These are phyloP conservation scores for Sphagnum tenellum DNA, from an alignment of 225 moss, liverwort and hornwort species.

Conservation along the genomic window DNA sequence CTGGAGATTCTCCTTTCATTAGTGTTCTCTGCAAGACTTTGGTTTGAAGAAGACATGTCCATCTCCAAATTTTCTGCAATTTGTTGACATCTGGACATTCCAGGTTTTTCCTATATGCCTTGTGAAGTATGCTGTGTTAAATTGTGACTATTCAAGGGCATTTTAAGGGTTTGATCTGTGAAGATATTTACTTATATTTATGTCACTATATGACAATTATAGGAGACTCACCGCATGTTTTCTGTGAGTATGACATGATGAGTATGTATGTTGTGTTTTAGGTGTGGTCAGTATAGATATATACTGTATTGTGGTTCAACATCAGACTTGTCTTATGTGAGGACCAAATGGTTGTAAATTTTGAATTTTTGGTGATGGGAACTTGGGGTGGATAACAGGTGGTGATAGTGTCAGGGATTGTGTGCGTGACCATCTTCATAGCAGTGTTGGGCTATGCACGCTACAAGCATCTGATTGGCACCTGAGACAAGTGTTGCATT, in stretches of 20 bases:
- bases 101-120: not conserved
- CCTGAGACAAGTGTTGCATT: constrained; percentile 16
- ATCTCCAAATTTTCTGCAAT: too few relatives aligned
- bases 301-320: not conserved
- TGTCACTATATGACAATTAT: not conserved
- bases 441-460: constrained; percentile 76
- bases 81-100: not conserved
- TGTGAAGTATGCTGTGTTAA: not conserved
- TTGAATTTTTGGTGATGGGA: not conserved
- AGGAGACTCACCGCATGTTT: not conserved
- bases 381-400: constrained; percentile 47
- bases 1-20: not conserved
- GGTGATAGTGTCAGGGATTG: constrained; percentile 33
- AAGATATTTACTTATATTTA: not conserved
- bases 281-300: not conserved
- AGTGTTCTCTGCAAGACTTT: not conserved
- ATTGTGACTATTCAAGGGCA: not conserved
- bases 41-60: too few relatives aligned
- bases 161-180: too few relatives aligned
- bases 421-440: constrained; percentile 44
- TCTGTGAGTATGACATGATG: not conserved
- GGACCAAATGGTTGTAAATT: too few relatives aligned
- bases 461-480: constrained; percentile 86
- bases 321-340: not conserved
- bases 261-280: not conserved